These are phyloP conservation scores for Candida vartiovaarae DNA, from an alignment of 805 yeast species.

Conservation along the genomic window DNA sequence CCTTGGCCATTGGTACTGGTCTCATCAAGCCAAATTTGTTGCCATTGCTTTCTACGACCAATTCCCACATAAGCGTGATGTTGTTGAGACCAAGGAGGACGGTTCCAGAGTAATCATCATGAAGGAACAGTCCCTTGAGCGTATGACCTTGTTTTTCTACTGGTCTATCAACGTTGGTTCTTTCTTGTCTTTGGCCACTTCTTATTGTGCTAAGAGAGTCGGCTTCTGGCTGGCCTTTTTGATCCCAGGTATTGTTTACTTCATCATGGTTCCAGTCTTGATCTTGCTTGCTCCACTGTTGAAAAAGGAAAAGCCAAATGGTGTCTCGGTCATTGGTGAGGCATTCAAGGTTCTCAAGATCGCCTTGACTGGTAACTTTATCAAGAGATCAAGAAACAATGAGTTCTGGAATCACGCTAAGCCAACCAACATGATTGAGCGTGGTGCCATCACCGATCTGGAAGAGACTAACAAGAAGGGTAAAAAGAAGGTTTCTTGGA, in stretches of 20 bases:
- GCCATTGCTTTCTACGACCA: constrained; percentile 72
- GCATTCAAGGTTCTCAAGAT: constrained; percentile 34
- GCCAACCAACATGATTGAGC: constrained; percentile 46
- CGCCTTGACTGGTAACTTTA: constrained; percentile 36
- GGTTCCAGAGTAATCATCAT: constrained; percentile 68
- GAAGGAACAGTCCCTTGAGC: constrained; percentile 64
- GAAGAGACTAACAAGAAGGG: constrained; percentile 20
- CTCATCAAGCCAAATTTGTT: constrained; percentile 70
- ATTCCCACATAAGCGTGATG: constrained; percentile 53
- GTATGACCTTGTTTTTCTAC: constrained; percentile 71
- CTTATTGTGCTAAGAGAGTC: constrained; percentile 56
- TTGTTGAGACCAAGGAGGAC: constrained; percentile 44
- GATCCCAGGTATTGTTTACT: constrained; percentile 59
- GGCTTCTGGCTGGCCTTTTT: constrained; percentile 75
- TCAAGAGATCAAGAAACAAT: constrained; percentile 32
- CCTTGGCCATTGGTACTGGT: constrained; percentile 74
- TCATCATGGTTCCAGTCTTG: constrained; percentile 44
- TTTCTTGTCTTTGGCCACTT: constrained; percentile 68
- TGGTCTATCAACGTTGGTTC: constrained; percentile 73
- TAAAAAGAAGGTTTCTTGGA: constrained; percentile 39
- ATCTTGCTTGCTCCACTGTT: constrained; percentile 23
- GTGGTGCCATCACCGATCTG: constrained; percentile 23
- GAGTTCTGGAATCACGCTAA: constrained; percentile 50
- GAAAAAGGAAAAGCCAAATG: constrained; percentile 23
- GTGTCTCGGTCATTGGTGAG: constrained; percentile 37